Evolutionary conservation across 2,329 filamentous ascomycete genomes (phyloP), one percentile per base, ranked within the genome.

Genomic region (Ascochyta rabiei): DNA sequence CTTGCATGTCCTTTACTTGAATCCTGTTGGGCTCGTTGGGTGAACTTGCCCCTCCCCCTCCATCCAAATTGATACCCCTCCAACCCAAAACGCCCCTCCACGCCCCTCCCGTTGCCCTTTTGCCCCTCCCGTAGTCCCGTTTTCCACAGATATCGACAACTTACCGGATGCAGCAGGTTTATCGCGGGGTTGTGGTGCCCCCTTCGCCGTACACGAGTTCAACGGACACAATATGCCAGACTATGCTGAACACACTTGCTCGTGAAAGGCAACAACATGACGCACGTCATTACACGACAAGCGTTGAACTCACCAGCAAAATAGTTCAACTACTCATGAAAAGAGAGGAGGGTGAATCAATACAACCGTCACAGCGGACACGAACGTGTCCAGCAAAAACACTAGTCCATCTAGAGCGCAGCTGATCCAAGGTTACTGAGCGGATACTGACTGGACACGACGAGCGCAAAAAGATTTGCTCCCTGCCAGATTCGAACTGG

Each of bases 401-500:
- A 23, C 21, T 23, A 6, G 6, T 6, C 21, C 4, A 23, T 6
- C 21, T 6, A 6, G 21, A 4, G 21, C 21, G 21, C 21, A 23
- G 21, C 4, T 4, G 21, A 23, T 4, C 6, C 21, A 23, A 23
- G 21, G 21, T 6, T 23, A 23, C 21, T n/a, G n/a, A n/a, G n/a
- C n/a, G n/a, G n/a, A n/a, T n/a, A 26, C 6, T 24, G 21, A 15
- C 9, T 31, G 7, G 10, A 28, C 15, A 16, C 28, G 5, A n/a
- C 15, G 33, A 28, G 21, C 24, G 18, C 33, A 61, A 62, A 53
- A 60, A 59, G 48, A 56, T 33, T n/a, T n/a, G 45, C 35, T 53
- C 61, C 69, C 60, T 70, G 63, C 67, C 67, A 71, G 69, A 71
- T 54, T 71, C 68, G 68, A 71, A 71, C 69, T 71, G 68, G 69